phyloP scores from a whole-genome alignment of 108 stramenopile genomes.

The Nitzschia putrida region DNA sequence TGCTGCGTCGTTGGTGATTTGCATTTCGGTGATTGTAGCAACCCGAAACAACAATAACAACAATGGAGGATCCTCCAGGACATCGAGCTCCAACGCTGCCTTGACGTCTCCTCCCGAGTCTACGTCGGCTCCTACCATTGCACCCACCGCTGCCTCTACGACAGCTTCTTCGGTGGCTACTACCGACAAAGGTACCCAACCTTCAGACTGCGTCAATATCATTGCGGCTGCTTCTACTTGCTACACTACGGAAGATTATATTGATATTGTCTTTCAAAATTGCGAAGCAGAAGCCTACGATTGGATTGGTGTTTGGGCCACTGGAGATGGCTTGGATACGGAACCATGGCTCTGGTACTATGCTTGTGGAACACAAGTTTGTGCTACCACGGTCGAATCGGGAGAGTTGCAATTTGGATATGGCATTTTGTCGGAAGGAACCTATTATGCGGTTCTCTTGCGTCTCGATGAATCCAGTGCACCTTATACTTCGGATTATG shows the following conservation, averaged over 20 bases:
- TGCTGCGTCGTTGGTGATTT: neutral
- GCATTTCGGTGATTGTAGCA: neutral
- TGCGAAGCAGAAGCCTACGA: constrained; percentile 22
- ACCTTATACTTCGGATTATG: constrained; percentile 3
- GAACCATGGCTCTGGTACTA: constrained; percentile 28
- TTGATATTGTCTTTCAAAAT: constrained; percentile 27
- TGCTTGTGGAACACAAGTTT: constrained; percentile 35
- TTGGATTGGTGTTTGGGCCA: constrained; percentile 34
- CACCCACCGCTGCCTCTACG: neutral
- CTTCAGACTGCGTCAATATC: neutral
- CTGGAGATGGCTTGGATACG: constrained; percentile 3
- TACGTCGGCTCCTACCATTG: neutral
- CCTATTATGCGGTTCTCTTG: constrained; percentile 6
- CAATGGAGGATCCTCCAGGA: neutral
- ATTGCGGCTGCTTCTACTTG: constrained; percentile 1
- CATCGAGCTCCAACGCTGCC: neutral
- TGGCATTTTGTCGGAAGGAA: neutral
- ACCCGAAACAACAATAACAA: neutral
- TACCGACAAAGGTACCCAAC: neutral
- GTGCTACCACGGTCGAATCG: neutral
- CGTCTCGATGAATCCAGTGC: neutral
- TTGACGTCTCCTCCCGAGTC: neutral
- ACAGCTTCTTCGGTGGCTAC: neutral
- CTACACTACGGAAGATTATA: constrained; percentile 10
- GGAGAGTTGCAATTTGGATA: neutral